phyloP scores from a whole-genome alignment of 495 filamentous ascomycete species.

The Trichoderma virens region DNA sequence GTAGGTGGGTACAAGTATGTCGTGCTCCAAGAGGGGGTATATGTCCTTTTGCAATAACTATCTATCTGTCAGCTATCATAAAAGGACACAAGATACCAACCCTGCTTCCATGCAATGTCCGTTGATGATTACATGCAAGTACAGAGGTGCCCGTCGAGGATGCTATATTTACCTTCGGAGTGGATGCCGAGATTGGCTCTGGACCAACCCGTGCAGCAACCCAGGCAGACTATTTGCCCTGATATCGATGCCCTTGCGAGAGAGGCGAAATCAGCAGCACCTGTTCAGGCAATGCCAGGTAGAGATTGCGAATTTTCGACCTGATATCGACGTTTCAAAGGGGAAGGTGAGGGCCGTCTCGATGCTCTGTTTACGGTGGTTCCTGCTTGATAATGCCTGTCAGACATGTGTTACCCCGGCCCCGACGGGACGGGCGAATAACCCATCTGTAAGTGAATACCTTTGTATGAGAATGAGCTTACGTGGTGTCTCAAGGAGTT shows the following conservation, averaged over 20 bases:
- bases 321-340: not conserved
- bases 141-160: not conserved
- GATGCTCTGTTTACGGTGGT: not conserved
- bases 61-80: not conserved
- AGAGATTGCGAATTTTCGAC: not conserved
- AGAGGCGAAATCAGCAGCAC: not conserved
- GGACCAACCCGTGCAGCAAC: not conserved
- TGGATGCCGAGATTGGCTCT: not conserved
- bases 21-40: not conserved
- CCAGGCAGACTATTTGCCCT: not conserved
- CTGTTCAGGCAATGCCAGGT: not conserved
- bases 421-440: slow-evolving; percentile 4
- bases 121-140: too few relatives aligned
- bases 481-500: not conserved
- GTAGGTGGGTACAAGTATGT: not conserved
- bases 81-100: not conserved
- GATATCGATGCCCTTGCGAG: not conserved
- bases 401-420: slow-evolving; percentile 8
- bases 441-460: not conserved
- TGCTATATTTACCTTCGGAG: not conserved
- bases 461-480: not conserved
- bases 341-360: not conserved
- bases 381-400: slow-evolving; percentile 8
- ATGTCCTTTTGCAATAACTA: not conserved
- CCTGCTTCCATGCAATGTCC: not conserved